These are phyloP conservation scores for Pseudocercospora musae DNA, from an alignment of 2,329 filamentous ascomycete genomes.

Conservation along the genomic window DNA sequence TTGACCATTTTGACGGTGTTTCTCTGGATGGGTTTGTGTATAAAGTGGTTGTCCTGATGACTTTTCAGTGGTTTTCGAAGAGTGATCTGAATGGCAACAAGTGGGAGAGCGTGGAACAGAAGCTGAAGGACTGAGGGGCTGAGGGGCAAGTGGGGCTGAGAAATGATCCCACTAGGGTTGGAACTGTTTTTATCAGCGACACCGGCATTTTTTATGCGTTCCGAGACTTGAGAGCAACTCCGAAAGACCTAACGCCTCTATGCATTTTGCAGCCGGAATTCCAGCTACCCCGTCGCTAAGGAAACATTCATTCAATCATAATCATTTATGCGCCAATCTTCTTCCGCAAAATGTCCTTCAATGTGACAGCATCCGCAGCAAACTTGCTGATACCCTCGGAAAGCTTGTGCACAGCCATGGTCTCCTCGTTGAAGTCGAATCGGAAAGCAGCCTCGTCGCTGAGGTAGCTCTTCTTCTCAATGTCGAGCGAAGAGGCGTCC, in stretches of 20 bases:
- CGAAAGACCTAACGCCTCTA: not conserved
- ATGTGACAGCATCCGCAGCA: conserved; percentile 87
- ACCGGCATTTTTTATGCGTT: not conserved
- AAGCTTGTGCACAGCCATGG: conserved; percentile 99
- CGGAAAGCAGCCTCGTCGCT: conserved; percentile 86
- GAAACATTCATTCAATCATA: not conserved
- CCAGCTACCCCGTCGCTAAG: conserved; percentile 6
- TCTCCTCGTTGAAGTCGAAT: conserved; percentile 99
- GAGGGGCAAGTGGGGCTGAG: not conserved
- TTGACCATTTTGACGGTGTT: conserved; percentile 89
- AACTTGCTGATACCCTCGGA: conserved; percentile 99
- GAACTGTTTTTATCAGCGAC: not conserved
- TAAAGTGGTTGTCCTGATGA: conserved; percentile 10
- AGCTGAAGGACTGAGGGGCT: not conserved
- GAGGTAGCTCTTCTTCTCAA: conserved; percentile 89
- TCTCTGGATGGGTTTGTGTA: conserved; percentile 32
- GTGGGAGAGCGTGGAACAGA: not conserved
- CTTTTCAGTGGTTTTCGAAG: conserved; percentile 6
- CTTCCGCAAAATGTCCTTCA: conserved; percentile 86
- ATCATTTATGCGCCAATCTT: conserved; percentile 59
- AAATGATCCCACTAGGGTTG: not conserved
- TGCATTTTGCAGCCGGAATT: conserved; percentile 8
- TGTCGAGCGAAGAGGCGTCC: conserved; percentile 63
- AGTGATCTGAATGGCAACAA: conserved; percentile 2
- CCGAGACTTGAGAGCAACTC: too few species aligned